Evolutionary conservation across 2,329 filamentous ascomycete genomes (phyloP).

Genomic region (Ophidiomyces ophidiicola): DNA sequence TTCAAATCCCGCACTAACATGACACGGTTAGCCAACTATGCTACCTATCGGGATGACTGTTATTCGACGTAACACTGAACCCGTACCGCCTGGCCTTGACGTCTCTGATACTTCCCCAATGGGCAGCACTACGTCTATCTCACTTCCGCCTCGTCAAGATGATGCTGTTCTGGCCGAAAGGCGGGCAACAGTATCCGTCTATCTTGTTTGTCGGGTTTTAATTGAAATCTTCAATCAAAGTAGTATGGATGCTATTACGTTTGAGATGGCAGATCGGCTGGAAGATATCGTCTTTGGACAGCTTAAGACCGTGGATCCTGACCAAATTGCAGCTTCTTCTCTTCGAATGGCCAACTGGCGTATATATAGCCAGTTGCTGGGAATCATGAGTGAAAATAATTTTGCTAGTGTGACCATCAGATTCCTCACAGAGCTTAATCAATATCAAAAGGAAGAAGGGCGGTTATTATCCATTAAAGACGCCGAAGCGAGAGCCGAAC

Average conservation of each 20-base stretch:
- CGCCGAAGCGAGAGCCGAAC: constrained; percentile 65
- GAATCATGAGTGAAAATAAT: constrained; percentile 91
- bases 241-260: constrained; percentile 65
- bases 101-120: constrained; percentile 23
- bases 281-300: constrained; percentile 97
- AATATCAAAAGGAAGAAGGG: constrained; percentile 61
- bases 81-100: constrained; percentile 39
- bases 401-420: constrained; percentile 72
- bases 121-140: constrained; percentile 27
- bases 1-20: constrained; percentile 4
- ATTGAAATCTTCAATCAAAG: constrained; percentile 92
- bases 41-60: constrained; percentile 36
- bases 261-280: constrained; percentile 85
- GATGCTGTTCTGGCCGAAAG: constrained; percentile 71
- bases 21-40: constrained; percentile 20
- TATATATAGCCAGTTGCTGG: constrained; percentile 80
- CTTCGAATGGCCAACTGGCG: constrained; percentile 91
- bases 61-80: constrained; percentile 63
- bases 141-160: constrained; percentile 46
- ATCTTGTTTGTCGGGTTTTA: constrained; percentile 83
- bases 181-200: constrained; percentile 86
- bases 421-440: constrained; percentile 70
- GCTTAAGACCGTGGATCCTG: constrained; percentile 74
- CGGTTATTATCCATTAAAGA: constrained; percentile 42
- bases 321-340: constrained; percentile 57